Evolutionary conservation across 1,284 basidiomycete genomes (phyloP).

Genomic region (Ganoderma leucocontextum): DNA sequence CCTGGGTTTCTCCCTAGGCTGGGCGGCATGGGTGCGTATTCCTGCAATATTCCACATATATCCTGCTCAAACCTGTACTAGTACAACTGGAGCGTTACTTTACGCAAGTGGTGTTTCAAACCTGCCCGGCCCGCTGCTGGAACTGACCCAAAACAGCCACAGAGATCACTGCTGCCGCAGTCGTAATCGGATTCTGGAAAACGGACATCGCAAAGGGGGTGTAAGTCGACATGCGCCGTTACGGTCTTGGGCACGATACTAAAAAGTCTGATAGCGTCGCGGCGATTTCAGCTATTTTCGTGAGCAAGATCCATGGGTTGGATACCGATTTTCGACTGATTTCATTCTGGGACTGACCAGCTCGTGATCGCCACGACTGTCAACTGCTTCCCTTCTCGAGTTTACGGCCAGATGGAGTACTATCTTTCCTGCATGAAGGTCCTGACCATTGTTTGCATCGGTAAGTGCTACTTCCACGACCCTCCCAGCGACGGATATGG

Average conservation of each 20-base stretch:
- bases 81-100: slow-evolving; percentile 44
- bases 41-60: background rate
- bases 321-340: background rate
- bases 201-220: slow-evolving; percentile 19
- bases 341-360: slow-evolving; percentile 55
- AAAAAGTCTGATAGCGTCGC: slow-evolving; percentile 21
- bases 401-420: slow-evolving; percentile 49
- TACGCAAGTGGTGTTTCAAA: slow-evolving; percentile 32
- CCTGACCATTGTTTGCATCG: slow-evolving; percentile 45
- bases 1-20: slow-evolving; percentile 42
- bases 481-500: no score
- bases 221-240: slow-evolving; percentile 22
- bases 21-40: slow-evolving; percentile 42
- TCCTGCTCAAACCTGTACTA: slow-evolving; percentile 5
- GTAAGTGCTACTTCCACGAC: slow-evolving; percentile 24
- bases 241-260: background rate
- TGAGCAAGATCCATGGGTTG: slow-evolving; percentile 15
- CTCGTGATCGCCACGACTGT: slow-evolving; percentile 68
- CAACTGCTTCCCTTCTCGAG: slow-evolving; percentile 40
- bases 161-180: slow-evolving; percentile 41
- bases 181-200: slow-evolving; percentile 38
- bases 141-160: slow-evolving; percentile 32
- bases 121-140: no score
- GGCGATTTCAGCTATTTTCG: slow-evolving; percentile 34
- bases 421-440: slow-evolving; percentile 50